Base-by-base conservation (phyloP, 257 asterid genomes). In the Solanum pennellii region DNA sequence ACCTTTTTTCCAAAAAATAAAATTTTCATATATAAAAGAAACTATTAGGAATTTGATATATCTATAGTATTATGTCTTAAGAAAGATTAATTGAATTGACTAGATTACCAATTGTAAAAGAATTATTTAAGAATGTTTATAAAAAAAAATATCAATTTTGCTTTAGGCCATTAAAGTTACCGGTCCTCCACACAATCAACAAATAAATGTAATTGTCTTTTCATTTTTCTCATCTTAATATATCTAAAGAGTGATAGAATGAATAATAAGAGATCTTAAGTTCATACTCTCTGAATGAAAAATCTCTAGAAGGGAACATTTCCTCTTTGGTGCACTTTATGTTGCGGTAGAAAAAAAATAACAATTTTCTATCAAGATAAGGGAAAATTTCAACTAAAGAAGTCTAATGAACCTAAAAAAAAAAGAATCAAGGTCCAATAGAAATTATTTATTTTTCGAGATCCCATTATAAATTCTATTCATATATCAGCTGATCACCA, bases 401-500 rank as follows among this genome's bases (percentile, higher is more conserved):
- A 33, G 35, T 5, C 35, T 33, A 33, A 33, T 33, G 5, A 33
- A 33, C 5, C 35, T 33, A 33, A 33, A 33, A 33, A 33, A 33
- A 3, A 33, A 33, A 33, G 31, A 0, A 33, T 33, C 5, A 33
- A 33, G 35, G 35, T 1, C 0, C 35, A 33, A 0, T 1, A 33
- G 35, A 33, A 33, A 33, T 33, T 33, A 33, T 33, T 33, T 33
- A 33, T 33, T 33, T 33, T 33, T 33, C 35, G 1, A 33, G 0
- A 33, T 33, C 5, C 35, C 35, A 5, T 33, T 33, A 33, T 33
- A 33, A 33, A 4, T 33, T 33, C 1, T 33, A 33, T 33, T 3
- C 35, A 33, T 33, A 33, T 33, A 33, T 33, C 1, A 1, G 0
- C 5, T 33, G 35, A 33, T 33, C 35, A 0, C 0, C 1, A 1